phyloP scores from a whole-genome alignment of 306 rosid genomes.

The Lotus japonicus region DNA sequence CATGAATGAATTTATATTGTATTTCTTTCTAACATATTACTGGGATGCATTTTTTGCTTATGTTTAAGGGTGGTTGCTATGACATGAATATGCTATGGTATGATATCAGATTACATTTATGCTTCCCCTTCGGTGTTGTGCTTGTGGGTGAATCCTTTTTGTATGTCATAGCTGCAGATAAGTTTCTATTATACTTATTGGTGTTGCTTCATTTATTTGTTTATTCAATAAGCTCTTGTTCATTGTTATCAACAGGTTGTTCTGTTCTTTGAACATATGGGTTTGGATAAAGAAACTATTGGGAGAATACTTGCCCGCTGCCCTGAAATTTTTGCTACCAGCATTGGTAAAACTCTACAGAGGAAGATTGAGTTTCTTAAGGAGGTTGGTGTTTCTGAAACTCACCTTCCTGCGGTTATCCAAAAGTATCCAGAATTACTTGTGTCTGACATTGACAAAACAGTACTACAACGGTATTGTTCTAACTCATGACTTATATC shows the following conservation, averaged over 20 bases:
- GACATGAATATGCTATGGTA: too few relatives aligned
- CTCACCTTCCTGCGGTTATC: slow-evolving; percentile 58
- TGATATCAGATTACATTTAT: too few relatives aligned
- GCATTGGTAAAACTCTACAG: slow-evolving; percentile 53
- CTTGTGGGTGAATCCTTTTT: not conserved
- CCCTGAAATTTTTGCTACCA: slow-evolving; percentile 76
- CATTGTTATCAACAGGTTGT: slow-evolving; percentile 47
- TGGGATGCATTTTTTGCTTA: too few relatives aligned
- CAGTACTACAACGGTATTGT: slow-evolving; percentile 65
- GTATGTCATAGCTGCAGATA: not conserved
- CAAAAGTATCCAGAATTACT: slow-evolving; percentile 83
- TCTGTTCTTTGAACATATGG: slow-evolving; percentile 58
- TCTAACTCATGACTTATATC: not conserved
- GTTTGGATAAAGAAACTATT: slow-evolving; percentile 52
- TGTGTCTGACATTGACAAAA: slow-evolving; percentile 55
- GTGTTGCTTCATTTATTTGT: slow-evolving; percentile 5
- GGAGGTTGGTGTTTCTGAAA: slow-evolving; percentile 45
- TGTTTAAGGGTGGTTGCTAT: too few relatives aligned
- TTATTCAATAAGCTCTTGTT: not conserved
- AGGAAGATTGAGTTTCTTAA: slow-evolving; percentile 68
- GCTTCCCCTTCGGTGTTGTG: too few relatives aligned
- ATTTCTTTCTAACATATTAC: too few relatives aligned
- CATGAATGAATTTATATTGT: too few relatives aligned
- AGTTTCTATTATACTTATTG: not conserved
- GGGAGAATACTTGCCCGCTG: slow-evolving; percentile 66